phyloP scores from a whole-genome alignment of 163 green algal genomes.

The Coccomyxa subellipsoidea region DNA sequence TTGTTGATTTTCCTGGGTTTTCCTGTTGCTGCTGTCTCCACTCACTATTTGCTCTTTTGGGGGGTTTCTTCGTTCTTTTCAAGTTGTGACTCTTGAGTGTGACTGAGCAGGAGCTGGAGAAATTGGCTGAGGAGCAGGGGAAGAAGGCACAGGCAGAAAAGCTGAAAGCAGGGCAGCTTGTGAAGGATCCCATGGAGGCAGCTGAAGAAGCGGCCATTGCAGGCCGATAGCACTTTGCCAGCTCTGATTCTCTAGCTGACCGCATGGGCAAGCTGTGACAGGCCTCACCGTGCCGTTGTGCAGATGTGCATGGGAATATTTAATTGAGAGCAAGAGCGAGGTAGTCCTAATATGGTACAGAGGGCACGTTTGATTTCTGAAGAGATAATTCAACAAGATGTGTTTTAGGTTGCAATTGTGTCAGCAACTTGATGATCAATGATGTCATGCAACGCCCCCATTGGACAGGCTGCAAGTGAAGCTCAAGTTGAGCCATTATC shows the following conservation, averaged over 20 bases:
- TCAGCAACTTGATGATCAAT: too few species aligned
- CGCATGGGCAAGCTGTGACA: not conserved
- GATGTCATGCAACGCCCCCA: not conserved
- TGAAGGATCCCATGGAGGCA: slow-evolving; percentile 42
- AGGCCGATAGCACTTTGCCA: not conserved
- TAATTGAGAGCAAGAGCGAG: too few species aligned
- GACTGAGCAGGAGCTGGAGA: slow-evolving; percentile 61
- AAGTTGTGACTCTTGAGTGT: slow-evolving; percentile 8
- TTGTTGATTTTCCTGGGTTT: too few species aligned
- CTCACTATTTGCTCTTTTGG: too few species aligned
- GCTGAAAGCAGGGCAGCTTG: slow-evolving; percentile 14
- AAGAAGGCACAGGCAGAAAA: slow-evolving; percentile 32
- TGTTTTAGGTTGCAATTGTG: too few species aligned
- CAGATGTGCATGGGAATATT: not conserved
- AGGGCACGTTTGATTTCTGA: too few species aligned
- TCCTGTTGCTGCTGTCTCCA: too few species aligned
- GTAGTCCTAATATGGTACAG: too few species aligned
- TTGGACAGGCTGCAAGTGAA: too few species aligned
- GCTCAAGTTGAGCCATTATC: too few species aligned
- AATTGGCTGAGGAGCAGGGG: slow-evolving; percentile 51
- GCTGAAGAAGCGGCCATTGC: slow-evolving; percentile 26
- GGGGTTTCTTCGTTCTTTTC: not conserved
- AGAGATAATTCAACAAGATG: too few species aligned
- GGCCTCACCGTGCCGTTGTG: not conserved
- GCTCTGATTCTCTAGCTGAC: not conserved